These are phyloP conservation scores for Zanthoxylum bungeanum DNA, from an alignment of 345 rosid genomes.

Conservation along the genomic window DNA sequence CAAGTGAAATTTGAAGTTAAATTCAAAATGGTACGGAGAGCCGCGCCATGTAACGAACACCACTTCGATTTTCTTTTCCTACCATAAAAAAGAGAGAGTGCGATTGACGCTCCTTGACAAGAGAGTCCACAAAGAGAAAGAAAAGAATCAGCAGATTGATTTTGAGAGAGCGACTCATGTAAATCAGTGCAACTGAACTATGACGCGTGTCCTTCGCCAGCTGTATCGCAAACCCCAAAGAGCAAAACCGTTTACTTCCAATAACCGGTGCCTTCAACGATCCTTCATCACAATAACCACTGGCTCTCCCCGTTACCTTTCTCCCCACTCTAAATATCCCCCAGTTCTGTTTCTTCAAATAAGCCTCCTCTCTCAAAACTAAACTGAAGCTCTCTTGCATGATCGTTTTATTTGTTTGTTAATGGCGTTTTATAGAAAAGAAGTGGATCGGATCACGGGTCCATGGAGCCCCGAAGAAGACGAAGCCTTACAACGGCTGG, in stretches of 20 bases:
- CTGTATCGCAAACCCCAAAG: conserved; percentile 65
- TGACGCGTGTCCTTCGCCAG: conserved; percentile 81
- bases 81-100: conserved; percentile 27
- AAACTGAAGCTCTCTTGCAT: conserved; percentile 14
- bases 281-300: conserved; percentile 19
- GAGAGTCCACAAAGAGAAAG: not conserved
- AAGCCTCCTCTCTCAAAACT: conserved; percentile 10
- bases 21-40: not conserved
- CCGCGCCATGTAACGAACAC: conserved; percentile 9
- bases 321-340: conserved; percentile 23
- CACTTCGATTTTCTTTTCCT: not conserved
- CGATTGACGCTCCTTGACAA: conserved; percentile 30
- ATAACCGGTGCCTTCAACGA: conserved; percentile 44
- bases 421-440: conserved; percentile 32
- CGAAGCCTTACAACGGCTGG: conserved; percentile 63
- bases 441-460: conserved; percentile 85
- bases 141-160: conserved; percentile 13
- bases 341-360: not conserved
- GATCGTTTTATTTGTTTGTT: conserved; percentile 4
- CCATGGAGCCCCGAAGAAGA: no score
- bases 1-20: not conserved
- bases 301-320: conserved; percentile 42
- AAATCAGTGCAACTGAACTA: conserved; percentile 29
- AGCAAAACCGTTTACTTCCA: conserved; percentile 60
- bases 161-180: conserved; percentile 20